Conservation (phyloP, 1,284 basidiomycete genomes). For the Microbotryum scabiosae region DNA sequence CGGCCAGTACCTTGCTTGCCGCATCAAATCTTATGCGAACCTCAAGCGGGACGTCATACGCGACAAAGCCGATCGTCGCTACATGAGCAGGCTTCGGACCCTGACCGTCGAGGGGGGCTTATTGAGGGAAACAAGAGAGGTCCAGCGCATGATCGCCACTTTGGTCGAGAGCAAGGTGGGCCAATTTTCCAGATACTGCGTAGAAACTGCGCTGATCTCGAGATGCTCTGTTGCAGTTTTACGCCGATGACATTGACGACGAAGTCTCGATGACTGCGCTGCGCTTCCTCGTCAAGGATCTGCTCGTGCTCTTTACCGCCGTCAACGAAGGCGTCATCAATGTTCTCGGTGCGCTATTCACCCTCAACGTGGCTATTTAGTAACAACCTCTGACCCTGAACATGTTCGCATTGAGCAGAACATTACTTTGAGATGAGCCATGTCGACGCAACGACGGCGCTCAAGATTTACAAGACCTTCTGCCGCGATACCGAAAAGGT, state of each 20-base stretch:
- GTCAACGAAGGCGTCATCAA: slow-evolving; percentile 98
- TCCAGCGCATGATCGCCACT: slow-evolving; percentile 80
- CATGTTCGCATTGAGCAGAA: slow-evolving; percentile 49
- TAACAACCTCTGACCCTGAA: neutral
- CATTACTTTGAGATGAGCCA: slow-evolving; percentile 99
- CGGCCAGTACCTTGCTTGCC: slow-evolving; percentile 76
- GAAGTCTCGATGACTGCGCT: slow-evolving; percentile 82
- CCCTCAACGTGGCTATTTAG: neutral
- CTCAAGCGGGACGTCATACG: slow-evolving; percentile 88
- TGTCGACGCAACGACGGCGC: slow-evolving; percentile 74
- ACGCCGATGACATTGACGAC: slow-evolving; percentile 84
- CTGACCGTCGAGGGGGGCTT: slow-evolving; percentile 95
- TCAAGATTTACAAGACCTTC: slow-evolving; percentile 86
- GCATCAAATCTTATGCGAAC: slow-evolving; percentile 81
- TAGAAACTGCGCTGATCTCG: neutral
- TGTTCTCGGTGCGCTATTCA: slow-evolving; percentile 57
- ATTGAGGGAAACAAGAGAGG: slow-evolving; percentile 79
- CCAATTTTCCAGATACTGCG: slow-evolving; percentile 1
- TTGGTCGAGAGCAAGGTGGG: slow-evolving; percentile 78
- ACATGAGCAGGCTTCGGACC: slow-evolving; percentile 58
- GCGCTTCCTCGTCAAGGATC: slow-evolving; percentile 92
- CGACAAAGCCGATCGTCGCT: slow-evolving; percentile 61
- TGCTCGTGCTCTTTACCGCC: slow-evolving; percentile 89
- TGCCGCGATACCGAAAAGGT: slow-evolving; percentile 90
- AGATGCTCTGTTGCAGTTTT: slow-evolving; percentile 55